Base-by-base conservation (phyloP, 2,329 filamentous ascomycete genomes). In the Fulvia fulva region DNA sequence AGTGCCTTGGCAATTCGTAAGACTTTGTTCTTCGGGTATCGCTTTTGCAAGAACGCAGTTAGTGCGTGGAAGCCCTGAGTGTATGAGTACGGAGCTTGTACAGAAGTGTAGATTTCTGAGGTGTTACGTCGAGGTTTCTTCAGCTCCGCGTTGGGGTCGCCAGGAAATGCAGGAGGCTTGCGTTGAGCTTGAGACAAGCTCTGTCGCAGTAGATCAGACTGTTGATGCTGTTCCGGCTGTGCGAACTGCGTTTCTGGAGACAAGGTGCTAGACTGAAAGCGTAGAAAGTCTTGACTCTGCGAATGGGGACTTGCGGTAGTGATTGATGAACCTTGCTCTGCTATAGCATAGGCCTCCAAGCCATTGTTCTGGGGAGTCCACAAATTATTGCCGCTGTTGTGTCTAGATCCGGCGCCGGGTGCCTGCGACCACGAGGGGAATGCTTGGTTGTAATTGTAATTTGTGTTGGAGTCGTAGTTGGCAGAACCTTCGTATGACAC, bases 71-170 rank as follows among this genome's bases (percentile, higher is more conserved):
- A 97, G 21, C 90, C 91, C 45, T 85, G 84, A 0, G 92, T 91
- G 70, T 97, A 97, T 9, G 90, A 87, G 71, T 97, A 97, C 4
- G 94, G 92, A 68, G 94, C 88, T 61, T 89, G 91, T 68, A 99
- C 91, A 43, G 85, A 88, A 62, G 92, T 87, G 73, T 97, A 99
- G 56, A 97, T 90, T 51, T 85, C 83, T 0, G 90, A 92, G 5
- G 92, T 88, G 69, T 97, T 91, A 41, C 82, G 80, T 52, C 81
- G 79, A 34, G 81, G 79, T 68, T 83, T 85, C 37, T 75, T 70
- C 16, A 57, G 37, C 22, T 65, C 64, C 44, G 66, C 49, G 26
- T 57, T 58, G 65, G 67, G 55, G 51, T 68, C 75, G 49, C 63
- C 65, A 47, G 67, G 70, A 57, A 67, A 69, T 16, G 66, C 63